Evolutionary conservation across 108 stramenopile species (phyloP).

Genomic region (Cyclotella baltica): DNA sequence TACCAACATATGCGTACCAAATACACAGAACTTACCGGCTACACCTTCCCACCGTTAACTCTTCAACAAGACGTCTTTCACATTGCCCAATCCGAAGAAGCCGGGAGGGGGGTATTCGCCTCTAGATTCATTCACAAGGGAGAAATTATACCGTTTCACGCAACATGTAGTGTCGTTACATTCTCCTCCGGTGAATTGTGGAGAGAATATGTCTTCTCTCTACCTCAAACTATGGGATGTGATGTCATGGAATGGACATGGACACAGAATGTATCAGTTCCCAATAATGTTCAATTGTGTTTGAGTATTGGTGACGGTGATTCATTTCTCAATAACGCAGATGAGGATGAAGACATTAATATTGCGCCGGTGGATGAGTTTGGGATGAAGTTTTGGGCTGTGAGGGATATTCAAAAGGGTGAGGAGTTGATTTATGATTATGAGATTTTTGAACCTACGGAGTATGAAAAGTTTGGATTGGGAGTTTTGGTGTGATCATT

Average conservation of each 20-base stretch:
- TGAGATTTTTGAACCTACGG: conserved; percentile 15
- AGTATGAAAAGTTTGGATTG: conserved; percentile 9
- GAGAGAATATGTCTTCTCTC: not conserved
- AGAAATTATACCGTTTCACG: conserved; percentile 10
- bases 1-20: not conserved
- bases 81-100: not conserved
- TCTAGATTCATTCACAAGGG: not conserved
- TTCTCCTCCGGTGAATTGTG: not conserved
- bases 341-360: conserved; percentile 11
- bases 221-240: conserved; percentile 1
- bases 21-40: not conserved
- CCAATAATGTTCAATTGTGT: not conserved
- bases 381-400: conserved; percentile 3
- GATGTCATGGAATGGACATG: conserved; percentile 14
- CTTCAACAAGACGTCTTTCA: not conserved
- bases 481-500: too few species aligned
- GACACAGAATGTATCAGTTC: not conserved
- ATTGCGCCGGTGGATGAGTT: not conserved
- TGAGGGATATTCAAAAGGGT: conserved; percentile 2
- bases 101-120: conserved; percentile 7
- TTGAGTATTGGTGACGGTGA: conserved; percentile 12
- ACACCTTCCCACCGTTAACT: not conserved
- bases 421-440: conserved; percentile 18
- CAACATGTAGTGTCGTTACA: not conserved
- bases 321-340: conserved; percentile 6